A percentile compares a stretch with the other conserved stretches of the same genome.
Conservation (phyloP, 768 basidiomycete genomes). For the Xerocomus brunneocitrinus region DNA sequence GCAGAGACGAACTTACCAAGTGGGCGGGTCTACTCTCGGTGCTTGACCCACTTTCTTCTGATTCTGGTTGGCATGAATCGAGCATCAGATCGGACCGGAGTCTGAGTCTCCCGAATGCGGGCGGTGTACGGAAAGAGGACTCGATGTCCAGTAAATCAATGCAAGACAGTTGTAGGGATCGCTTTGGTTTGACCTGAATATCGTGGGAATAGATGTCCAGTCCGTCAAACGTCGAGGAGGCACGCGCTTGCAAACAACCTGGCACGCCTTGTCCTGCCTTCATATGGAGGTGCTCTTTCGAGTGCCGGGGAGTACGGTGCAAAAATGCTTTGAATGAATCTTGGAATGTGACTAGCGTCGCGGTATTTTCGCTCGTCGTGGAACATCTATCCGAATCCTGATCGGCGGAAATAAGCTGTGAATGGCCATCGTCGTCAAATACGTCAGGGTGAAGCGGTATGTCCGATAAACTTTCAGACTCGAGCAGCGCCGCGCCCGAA, state of each 20-base stretch:
- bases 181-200: slow-evolving; percentile 9
- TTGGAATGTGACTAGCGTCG: slow-evolving; percentile 24
- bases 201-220: slow-evolving; percentile 30
- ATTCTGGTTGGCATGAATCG: slow-evolving; percentile 13
- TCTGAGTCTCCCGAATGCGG: slow-evolving; percentile 12
- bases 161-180: slow-evolving; percentile 19
- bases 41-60: slow-evolving; percentile 11
- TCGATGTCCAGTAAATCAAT: slow-evolving; percentile 20
- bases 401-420: slow-evolving; percentile 13
- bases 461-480: slow-evolving; percentile 20
- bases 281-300: slow-evolving; percentile 17
- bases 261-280: slow-evolving; percentile 7
- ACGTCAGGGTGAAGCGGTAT: slow-evolving; percentile 5
- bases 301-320: slow-evolving; percentile 18
- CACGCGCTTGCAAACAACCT: slow-evolving; percentile 17
- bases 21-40: neutral
- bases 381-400: slow-evolving; percentile 7
- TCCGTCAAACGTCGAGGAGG: slow-evolving; percentile 31
- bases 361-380: slow-evolving; percentile 17
- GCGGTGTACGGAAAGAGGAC: slow-evolving; percentile 11
- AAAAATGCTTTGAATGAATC: slow-evolving; percentile 29
- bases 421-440: slow-evolving; percentile 16
- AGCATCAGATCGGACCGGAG: slow-evolving; percentile 22
- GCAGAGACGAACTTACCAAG: slow-evolving; percentile 14
- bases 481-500: slow-evolving; percentile 46